A percentile compares a stretch with the other conserved stretches of the same genome.
Evolutionary conservation across 75 land plant genomes (phyloP).

Genomic region (Adiantum capillusveneris): DNA sequence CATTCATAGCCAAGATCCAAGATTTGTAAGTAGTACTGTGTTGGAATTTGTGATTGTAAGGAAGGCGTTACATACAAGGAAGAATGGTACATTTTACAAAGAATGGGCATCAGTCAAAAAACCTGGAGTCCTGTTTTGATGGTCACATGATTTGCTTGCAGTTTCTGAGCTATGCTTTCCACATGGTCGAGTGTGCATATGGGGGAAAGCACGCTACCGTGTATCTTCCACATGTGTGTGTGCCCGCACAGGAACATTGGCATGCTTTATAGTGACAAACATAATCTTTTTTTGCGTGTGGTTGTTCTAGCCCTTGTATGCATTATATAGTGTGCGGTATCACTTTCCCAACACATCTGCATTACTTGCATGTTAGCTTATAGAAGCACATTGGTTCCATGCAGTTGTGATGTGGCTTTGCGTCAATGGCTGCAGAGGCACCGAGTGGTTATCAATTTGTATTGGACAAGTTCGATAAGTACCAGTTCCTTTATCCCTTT

Average conservation of each 20-base stretch:
- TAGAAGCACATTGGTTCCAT: constrained; percentile 31
- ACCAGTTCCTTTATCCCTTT: constrained; percentile 80
- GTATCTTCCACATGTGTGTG: background rate
- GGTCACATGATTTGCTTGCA: too few relatives aligned
- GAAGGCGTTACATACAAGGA: too few relatives aligned
- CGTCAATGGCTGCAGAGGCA: constrained; percentile 69
- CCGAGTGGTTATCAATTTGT: constrained; percentile 72
- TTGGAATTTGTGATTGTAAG: too few relatives aligned
- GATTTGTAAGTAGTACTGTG: too few relatives aligned
- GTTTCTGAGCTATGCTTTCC: too few relatives aligned
- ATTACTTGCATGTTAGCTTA: background rate
- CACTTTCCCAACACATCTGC: background rate
- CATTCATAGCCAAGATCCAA: too few relatives aligned
- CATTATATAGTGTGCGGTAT: constrained; percentile 1
- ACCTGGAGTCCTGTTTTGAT: too few relatives aligned
- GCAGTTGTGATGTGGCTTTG: constrained; percentile 36
- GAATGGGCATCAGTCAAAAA: too few relatives aligned
- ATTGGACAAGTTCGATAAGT: constrained; percentile 73
- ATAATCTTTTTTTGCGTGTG: too few relatives aligned
- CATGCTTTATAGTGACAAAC: too few relatives aligned
- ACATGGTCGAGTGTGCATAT: constrained; percentile 6
- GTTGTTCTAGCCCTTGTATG: too few relatives aligned
- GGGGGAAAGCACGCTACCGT: constrained; percentile 30
- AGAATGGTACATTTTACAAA: too few relatives aligned
- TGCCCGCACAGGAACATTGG: background rate